Evolutionary conservation across 2,329 filamentous ascomycete species (phyloP).

Genomic region (Eutypella sp.): DNA sequence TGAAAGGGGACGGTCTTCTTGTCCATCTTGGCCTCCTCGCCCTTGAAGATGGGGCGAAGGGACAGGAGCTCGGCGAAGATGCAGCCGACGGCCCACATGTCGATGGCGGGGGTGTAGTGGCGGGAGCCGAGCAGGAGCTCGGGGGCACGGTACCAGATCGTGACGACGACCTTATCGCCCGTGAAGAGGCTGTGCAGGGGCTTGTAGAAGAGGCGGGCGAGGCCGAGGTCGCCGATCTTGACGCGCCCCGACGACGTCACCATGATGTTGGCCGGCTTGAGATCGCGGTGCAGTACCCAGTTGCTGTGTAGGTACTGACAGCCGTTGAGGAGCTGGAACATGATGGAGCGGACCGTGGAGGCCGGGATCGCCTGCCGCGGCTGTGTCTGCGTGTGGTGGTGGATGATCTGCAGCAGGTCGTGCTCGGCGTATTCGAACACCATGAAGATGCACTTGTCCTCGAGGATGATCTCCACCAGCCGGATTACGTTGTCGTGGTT

Average conservation of each 20-base stretch:
- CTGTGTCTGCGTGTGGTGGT: constrained; percentile 82
- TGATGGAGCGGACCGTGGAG: constrained; percentile 82
- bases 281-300: constrained; percentile 94
- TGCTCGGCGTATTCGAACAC: constrained; percentile 99
- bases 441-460: constrained; percentile 99
- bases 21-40: constrained; percentile 98
- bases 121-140: constrained; percentile 86
- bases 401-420: constrained; percentile 94
- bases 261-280: constrained; percentile 99
- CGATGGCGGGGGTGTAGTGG: constrained; percentile 97
- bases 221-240: constrained; percentile 89
- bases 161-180: constrained; percentile 97
- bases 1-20: constrained; percentile 98
- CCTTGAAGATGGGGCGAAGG: constrained; percentile 92
- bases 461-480: constrained; percentile 90
- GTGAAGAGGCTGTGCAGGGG: constrained; percentile 86
- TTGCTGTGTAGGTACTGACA: constrained; percentile 92
- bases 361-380: constrained; percentile 84
- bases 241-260: constrained; percentile 86
- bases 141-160: constrained; percentile 97
- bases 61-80: constrained; percentile 94
- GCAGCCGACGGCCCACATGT: constrained; percentile 96
- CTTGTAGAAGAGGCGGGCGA: constrained; percentile 90
- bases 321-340: constrained; percentile 93
- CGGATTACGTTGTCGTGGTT: constrained; percentile 84